These are phyloP conservation scores for Scheffersomyces ergatensis DNA, from an alignment of 805 yeast species.

Conservation along the genomic window DNA sequence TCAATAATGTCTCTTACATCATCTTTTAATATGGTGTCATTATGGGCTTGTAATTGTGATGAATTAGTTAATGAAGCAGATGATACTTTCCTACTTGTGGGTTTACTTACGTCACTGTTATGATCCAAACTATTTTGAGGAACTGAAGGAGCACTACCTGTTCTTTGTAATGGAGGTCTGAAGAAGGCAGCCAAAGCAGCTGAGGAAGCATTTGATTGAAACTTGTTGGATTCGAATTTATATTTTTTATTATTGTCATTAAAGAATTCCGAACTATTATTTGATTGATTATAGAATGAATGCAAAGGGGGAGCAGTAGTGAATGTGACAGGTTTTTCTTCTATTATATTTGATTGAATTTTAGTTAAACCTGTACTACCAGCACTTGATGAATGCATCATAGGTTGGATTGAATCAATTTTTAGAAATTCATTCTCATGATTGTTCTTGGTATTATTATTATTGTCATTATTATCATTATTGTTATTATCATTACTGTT, in stretches of 20 bases:
- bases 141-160: conserved; percentile 34
- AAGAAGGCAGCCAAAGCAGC: conserved; percentile 48
- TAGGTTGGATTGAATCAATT: too few species aligned
- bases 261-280: conserved; percentile 16
- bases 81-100: neutral
- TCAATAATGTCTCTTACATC: conserved; percentile 51
- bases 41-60: neutral
- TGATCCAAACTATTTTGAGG: neutral
- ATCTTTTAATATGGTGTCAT: conserved; percentile 23
- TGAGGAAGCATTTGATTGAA: conserved; percentile 44
- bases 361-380: neutral
- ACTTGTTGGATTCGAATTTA: conserved; percentile 11
- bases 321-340: neutral
- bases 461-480: neutral
- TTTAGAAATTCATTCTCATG: neutral
- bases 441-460: too few species aligned
- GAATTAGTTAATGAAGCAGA: neutral
- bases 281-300: conserved; percentile 5
- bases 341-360: neutral
- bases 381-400: neutral
- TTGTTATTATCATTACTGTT: neutral
- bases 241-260: conserved; percentile 4
- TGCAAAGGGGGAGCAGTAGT: neutral
- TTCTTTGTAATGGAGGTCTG: conserved; percentile 32
- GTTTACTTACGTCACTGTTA: neutral